These are phyloP conservation scores for Akanthomyces uredinophilus DNA, from an alignment of 2,329 filamentous ascomycete genomes.

Conservation along the genomic window DNA sequence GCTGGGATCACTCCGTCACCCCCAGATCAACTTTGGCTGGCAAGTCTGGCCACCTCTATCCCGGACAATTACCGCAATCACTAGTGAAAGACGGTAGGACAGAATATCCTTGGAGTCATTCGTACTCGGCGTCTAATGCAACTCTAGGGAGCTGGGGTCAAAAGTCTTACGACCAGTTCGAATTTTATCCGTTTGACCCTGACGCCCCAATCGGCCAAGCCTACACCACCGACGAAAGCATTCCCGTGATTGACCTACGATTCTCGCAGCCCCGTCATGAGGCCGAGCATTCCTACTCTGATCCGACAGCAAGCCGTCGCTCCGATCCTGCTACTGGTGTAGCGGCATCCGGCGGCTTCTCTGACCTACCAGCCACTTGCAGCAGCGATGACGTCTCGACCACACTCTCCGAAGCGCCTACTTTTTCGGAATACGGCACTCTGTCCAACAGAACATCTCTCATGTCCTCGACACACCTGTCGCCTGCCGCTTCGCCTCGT, in stretches of 20 bases:
- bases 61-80: constrained; percentile 3
- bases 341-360: constrained; percentile 60
- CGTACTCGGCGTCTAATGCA: neutral
- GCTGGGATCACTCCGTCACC: constrained; percentile 6
- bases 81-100: constrained; percentile 10
- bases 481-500: constrained; percentile 66
- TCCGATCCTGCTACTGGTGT: constrained; percentile 71
- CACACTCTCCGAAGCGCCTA: constrained; percentile 60
- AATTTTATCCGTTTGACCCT: constrained; percentile 49
- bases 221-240: constrained; percentile 57
- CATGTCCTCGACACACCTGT: constrained; percentile 66
- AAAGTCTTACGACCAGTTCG: constrained; percentile 52
- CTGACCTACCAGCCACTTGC: constrained; percentile 60
- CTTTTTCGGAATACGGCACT: constrained; percentile 64
- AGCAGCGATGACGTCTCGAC: constrained; percentile 59
- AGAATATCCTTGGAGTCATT: neutral
- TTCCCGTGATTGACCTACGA: constrained; percentile 57
- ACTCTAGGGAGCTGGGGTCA: constrained; percentile 39
- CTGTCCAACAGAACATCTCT: constrained; percentile 64
- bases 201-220: constrained; percentile 59
- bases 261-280: constrained; percentile 44
- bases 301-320: constrained; percentile 54
- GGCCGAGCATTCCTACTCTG: constrained; percentile 45
- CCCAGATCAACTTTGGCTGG: constrained; percentile 1
- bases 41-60: constrained; percentile 3